phyloP scores from a whole-genome alignment of 345 rosid genomes.

The Linum usitatissimum region DNA sequence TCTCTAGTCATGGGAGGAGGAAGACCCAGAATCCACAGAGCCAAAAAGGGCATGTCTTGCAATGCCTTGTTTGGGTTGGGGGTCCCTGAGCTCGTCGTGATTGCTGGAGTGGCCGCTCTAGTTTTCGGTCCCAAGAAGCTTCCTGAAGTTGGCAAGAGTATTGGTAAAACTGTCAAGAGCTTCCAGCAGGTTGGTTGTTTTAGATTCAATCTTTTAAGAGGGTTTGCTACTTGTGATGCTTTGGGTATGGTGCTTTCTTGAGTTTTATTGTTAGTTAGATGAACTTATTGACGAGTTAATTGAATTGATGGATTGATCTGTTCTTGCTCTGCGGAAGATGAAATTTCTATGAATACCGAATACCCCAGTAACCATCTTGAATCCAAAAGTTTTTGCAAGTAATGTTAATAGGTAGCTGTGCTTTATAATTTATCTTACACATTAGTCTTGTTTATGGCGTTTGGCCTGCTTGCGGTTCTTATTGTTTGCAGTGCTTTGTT shows the following conservation, averaged over 20 bases:
- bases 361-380: no score
- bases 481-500: no score
- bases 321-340: background rate
- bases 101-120: conserved; percentile 86
- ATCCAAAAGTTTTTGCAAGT: no score
- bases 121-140: conserved; percentile 92
- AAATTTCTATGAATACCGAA: no score
- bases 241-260: background rate
- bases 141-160: conserved; percentile 89
- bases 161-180: conserved; percentile 91
- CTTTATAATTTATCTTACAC: no score
- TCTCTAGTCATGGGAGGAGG: conserved; percentile 31
- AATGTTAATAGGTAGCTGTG: no score
- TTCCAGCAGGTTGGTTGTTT: conserved; percentile 65
- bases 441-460: no score
- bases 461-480: no score
- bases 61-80: conserved; percentile 87
- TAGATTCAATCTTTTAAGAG: conserved; percentile 7
- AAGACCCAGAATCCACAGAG: conserved; percentile 25
- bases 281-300: conserved; percentile 8
- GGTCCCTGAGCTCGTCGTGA: conserved; percentile 89
- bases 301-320: background rate
- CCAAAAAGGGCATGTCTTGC: conserved; percentile 45
- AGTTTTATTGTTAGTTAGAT: background rate
- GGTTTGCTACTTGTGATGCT: background rate